Evolutionary conservation across 2,329 filamentous ascomycete genomes (phyloP), one percentile per base, ranked within the genome.

Genomic region (Monilinia vaccinii-corymbosi): DNA sequence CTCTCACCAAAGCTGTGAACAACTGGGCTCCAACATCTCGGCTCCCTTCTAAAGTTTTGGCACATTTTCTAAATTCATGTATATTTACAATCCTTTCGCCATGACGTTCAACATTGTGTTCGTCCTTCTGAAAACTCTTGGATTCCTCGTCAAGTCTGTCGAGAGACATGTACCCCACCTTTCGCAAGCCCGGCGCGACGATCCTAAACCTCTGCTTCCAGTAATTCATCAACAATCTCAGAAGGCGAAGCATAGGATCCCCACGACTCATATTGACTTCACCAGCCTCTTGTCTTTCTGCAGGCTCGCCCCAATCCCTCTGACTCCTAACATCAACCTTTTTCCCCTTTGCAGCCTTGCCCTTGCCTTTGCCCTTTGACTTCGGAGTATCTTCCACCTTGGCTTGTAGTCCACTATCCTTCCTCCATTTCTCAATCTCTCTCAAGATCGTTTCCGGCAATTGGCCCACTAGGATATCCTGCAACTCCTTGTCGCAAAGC

Each of bases 11-110:
- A 3, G 91, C 89, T 0, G 91, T 95, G 65, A 97, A 97, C 0
- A 99, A 79, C 70, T 97, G 92, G 0, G 89, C 87, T 0, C 91
- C 92, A 3, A 94, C 80, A 72, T 97, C 94, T 64, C 92, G 82
- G 62, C 91, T 97, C 1, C 94, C 94, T 62, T 84, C 78, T 67
- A 89, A 90, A 36, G 77, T 76, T 63, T 82, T 82, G 1, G 93
- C 93, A 52, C 80, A 77, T 25, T 80, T 75, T 40, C 86, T 83
- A 63, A 97, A 92, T 5, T 84, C 84, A 1, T 85, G 77, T 0
- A 92, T 68, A 56, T 77, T 77, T n/a, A 76, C 74, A 2, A 97
- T 82, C 14, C 82, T 80, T 74, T 97, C 94, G 1, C 93, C 93
- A 70, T 93, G 91, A 7, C 75, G 76, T 49, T 82, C 78, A 0